A percentile compares a stretch with the other conserved stretches of the same genome.
Evolutionary conservation across 495 filamentous ascomycete species (phyloP).

Genomic region (Tuber brumale): DNA sequence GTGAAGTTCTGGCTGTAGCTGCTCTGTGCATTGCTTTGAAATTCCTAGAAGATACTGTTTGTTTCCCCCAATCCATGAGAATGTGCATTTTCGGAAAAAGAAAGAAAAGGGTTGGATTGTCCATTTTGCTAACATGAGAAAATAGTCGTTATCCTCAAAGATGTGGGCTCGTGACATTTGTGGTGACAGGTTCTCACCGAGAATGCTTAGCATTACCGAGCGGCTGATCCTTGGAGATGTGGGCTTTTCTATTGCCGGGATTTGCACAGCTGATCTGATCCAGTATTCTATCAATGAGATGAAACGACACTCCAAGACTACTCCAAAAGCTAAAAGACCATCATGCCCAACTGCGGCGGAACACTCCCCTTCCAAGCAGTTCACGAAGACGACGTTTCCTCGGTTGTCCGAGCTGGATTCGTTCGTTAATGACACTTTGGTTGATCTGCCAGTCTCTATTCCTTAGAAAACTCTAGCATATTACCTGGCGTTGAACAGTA

Average conservation of each 20-base stretch:
- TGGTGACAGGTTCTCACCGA: constrained; percentile 29
- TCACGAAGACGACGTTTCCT: constrained; percentile 31
- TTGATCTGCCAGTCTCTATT: neutral
- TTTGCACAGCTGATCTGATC: constrained; percentile 33
- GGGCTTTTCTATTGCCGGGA: constrained; percentile 36
- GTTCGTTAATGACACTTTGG: constrained; percentile 20
- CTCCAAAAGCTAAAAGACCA: constrained; percentile 15
- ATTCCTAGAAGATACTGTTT: constrained; percentile 39
- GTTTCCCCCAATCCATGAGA: constrained; percentile 13
- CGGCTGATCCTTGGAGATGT: constrained; percentile 35
- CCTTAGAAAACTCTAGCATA: neutral
- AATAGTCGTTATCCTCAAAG: constrained; percentile 33
- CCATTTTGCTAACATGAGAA: constrained; percentile 13
- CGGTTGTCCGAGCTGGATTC: constrained; percentile 23
- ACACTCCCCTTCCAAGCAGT: constrained; percentile 17
- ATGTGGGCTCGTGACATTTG: constrained; percentile 38
- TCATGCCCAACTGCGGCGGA: constrained; percentile 3
- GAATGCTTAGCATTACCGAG: constrained; percentile 33
- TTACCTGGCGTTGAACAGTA: neutral
- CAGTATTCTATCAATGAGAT: constrained; percentile 32
- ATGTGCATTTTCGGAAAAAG: neutral
- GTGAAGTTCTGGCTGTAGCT: constrained; percentile 37
- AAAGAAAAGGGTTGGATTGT: neutral
- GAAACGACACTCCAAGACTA: constrained; percentile 22
- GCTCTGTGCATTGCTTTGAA: constrained; percentile 39